Conservation (phyloP, 1,139 yeast genomes). For the Geotrichum histeridarum region DNA sequence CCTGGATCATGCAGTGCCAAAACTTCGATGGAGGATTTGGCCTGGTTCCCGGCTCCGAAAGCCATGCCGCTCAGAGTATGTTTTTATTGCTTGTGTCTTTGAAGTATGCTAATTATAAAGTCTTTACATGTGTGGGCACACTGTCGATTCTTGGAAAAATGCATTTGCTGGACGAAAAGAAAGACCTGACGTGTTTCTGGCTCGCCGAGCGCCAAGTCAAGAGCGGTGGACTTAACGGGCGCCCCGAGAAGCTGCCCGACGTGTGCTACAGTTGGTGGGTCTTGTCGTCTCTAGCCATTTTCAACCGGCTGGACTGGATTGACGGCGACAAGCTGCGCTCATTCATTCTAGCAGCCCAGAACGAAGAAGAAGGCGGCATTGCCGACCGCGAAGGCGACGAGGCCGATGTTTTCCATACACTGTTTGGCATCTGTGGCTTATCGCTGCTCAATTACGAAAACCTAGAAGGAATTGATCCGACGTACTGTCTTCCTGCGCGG, state of each 20-base stretch:
- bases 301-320: constrained; percentile 68
- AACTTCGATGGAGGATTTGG: constrained; percentile 98
- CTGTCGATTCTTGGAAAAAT: constrained; percentile 64
- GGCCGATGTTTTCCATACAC: constrained; percentile 88
- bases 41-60: constrained; percentile 87
- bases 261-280: constrained; percentile 99
- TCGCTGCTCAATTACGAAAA: constrained; percentile 61
- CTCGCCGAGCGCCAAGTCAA: constrained; percentile 86
- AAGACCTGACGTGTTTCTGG: constrained; percentile 64
- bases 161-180: constrained; percentile 39
- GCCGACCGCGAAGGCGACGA: constrained; percentile 89
- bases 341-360: constrained; percentile 77
- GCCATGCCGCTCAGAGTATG: constrained; percentile 76
- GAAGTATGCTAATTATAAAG: constrained; percentile 28
- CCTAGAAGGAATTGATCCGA: constrained; percentile 67
- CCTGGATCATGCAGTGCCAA: constrained; percentile 62
- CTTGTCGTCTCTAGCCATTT: constrained; percentile 66
- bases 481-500: constrained; percentile 70
- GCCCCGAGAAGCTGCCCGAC: constrained; percentile 95
- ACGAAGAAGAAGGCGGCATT: constrained; percentile 74
- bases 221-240: constrained; percentile 88
- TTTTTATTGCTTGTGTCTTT: neutral
- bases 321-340: constrained; percentile 53
- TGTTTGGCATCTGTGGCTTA: constrained; percentile 84
- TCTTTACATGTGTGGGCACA: constrained; percentile 79